A percentile compares a stretch with the other conserved stretches of the same genome.
These are phyloP conservation scores for Neonectria coccinea DNA, from an alignment of 2,329 filamentous ascomycete genomes.

Conservation along the genomic window DNA sequence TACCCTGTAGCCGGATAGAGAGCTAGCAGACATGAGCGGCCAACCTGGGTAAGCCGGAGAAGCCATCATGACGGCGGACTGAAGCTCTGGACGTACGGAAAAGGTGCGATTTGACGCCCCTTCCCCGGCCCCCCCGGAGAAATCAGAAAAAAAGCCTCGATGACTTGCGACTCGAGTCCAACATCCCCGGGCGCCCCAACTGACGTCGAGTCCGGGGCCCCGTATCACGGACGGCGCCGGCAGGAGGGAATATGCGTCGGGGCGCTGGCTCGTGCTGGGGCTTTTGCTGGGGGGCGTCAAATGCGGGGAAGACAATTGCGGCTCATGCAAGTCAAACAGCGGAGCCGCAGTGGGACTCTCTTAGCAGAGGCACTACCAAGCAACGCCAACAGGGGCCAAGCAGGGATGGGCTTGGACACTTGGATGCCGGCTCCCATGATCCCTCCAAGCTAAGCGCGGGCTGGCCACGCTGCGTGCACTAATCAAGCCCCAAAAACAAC, in stretches of 20 bases:
- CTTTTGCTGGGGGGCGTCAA: conserved; percentile 35
- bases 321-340: conserved; percentile 49
- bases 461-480: conserved; percentile 26
- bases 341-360: conserved; percentile 46
- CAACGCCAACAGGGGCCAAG: conserved; percentile 23
- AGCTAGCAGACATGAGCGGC: conserved; percentile 16
- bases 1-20: conserved; percentile 25
- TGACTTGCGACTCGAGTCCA: neutral
- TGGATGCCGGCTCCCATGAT: conserved; percentile 30
- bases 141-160: conserved; percentile 11
- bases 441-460: conserved; percentile 35
- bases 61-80: conserved; percentile 28
- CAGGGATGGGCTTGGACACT: conserved; percentile 24
- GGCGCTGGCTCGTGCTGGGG: conserved; percentile 33
- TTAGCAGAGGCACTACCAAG: conserved; percentile 28
- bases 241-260: conserved; percentile 35
- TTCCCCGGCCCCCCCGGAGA: conserved; percentile 32
- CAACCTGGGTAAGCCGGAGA: conserved; percentile 23
- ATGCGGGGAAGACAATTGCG: conserved; percentile 48
- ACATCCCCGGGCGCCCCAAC: conserved; percentile 32
- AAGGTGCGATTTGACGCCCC: conserved; percentile 18
- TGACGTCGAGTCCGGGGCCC: conserved; percentile 40
- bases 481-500: conserved; percentile 33
- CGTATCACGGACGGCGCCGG: conserved; percentile 40
- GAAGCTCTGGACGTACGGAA: conserved; percentile 29